A percentile compares a stretch with the other conserved stretches of the same genome.
These are phyloP conservation scores for Centaurea solstitialis DNA, from an alignment of 129 eudicot genomes.

Conservation along the genomic window DNA sequence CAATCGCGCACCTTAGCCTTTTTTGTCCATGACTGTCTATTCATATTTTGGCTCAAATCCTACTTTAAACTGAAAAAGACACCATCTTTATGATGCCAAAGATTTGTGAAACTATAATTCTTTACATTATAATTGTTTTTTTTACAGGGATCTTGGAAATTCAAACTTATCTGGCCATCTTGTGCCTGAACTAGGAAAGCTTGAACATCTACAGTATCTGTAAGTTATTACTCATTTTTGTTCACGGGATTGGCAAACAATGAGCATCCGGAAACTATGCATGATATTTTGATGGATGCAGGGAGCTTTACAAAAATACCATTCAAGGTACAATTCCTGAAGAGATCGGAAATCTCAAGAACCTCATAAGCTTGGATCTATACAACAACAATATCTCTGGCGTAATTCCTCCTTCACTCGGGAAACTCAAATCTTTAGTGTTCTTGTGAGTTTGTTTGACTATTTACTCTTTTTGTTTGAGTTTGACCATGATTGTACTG, in stretches of 20 bases:
- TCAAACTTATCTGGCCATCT: conserved; percentile 90
- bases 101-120: not conserved
- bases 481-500: not conserved
- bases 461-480: not conserved
- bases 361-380: conserved; percentile 82
- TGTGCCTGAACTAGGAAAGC: conserved; percentile 87
- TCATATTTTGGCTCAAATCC: too few species aligned
- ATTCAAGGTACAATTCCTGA: conserved; percentile 81
- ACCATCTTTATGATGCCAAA: not conserved
- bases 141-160: conserved; percentile 89
- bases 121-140: not conserved
- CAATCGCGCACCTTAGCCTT: too few species aligned
- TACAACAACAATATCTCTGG: conserved; percentile 92
- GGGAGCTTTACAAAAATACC: conserved; percentile 91
- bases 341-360: conserved; percentile 92
- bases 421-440: conserved; percentile 77
- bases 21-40: too few species aligned
- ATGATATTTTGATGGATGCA: conserved; percentile 28
- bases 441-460: conserved; percentile 87
- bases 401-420: conserved; percentile 76
- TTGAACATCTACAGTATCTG: conserved; percentile 93
- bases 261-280: not conserved
- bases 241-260: not conserved
- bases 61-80: too few species aligned
- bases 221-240: conserved; percentile 43